Evolutionary conservation across 2,329 filamentous ascomycete genomes (phyloP).

Genomic region (Fusarium irregulare): DNA sequence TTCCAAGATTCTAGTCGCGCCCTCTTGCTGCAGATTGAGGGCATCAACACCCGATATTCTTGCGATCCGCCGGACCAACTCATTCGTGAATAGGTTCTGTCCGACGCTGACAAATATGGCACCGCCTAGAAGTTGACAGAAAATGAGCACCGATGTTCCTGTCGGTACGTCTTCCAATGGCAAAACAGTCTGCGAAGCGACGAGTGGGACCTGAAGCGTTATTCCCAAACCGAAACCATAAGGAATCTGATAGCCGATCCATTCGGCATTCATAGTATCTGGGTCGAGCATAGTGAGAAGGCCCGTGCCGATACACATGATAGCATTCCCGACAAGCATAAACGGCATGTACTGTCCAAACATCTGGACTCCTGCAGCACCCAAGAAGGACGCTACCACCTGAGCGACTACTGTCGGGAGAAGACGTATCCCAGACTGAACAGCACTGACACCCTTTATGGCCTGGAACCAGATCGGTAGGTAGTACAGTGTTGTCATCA

Average conservation of each 20-base stretch:
- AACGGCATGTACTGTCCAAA: constrained; percentile 37
- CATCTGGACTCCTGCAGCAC: constrained; percentile 5
- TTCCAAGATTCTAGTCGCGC: neutral
- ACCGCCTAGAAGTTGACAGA: constrained; percentile 59
- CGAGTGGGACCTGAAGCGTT: constrained; percentile 55
- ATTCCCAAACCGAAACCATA: constrained; percentile 57
- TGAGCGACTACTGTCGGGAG: constrained; percentile 2
- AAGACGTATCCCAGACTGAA: constrained; percentile 15
- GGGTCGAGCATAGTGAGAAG: constrained; percentile 39
- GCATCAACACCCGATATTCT: neutral
- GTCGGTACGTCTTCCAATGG: constrained; percentile 55
- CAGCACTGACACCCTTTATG: constrained; percentile 10
- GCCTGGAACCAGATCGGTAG: constrained; percentile 30
- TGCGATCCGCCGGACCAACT: constrained; percentile 4
- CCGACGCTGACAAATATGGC: constrained; percentile 25
- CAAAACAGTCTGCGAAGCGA: constrained; percentile 58
- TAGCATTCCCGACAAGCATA: constrained; percentile 23
- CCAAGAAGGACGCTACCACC: constrained; percentile 18
- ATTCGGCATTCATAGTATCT: constrained; percentile 49
- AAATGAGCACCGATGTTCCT: constrained; percentile 57
- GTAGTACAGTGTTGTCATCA: constrained; percentile 32
- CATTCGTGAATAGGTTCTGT: constrained; percentile 25
- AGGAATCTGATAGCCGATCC: constrained; percentile 59
- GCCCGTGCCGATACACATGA: constrained; percentile 21
- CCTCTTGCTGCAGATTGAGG: neutral